A percentile compares a stretch with the other conserved stretches of the same genome.
phyloP scores from a whole-genome alignment of 345 rosid species.

The Gossypium herbaceum region DNA sequence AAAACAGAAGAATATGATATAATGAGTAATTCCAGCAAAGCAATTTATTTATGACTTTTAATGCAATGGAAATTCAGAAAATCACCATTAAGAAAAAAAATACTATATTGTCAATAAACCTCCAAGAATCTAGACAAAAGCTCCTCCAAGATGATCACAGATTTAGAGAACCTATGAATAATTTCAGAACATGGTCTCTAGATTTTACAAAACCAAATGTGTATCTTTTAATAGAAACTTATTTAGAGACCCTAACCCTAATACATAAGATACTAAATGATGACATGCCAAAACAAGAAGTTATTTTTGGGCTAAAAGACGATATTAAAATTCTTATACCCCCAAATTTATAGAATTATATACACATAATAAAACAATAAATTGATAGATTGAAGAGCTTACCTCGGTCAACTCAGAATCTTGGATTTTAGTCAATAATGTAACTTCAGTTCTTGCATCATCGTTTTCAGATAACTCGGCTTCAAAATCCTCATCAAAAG shows the following conservation, averaged over 20 bases:
- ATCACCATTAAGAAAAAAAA: not conserved
- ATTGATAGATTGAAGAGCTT: constrained; percentile 28
- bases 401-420: constrained; percentile 84
- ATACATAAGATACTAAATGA: not conserved
- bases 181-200: not conserved
- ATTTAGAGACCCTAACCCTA: not conserved
- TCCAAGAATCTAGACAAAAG: not conserved
- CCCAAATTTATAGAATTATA: not conserved
- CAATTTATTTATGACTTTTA: constrained; percentile 1
- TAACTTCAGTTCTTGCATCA: constrained; percentile 81
- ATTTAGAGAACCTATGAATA: not conserved
- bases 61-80: not conserved
- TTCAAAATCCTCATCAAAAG: constrained; percentile 99
- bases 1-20: constrained; percentile 16
- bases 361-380: not conserved
- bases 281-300: not conserved
- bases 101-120: not conserved
- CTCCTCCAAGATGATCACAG: not conserved
- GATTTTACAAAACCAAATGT: not conserved
- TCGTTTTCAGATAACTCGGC: constrained; percentile 74
- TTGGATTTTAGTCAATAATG: constrained; percentile 58
- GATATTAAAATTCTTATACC: not conserved
- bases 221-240: not conserved
- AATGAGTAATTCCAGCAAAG: not conserved
- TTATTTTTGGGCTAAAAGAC: not conserved